Conservation (phyloP, 2,329 filamentous ascomycete species). For the Nakataea oryzae region DNA sequence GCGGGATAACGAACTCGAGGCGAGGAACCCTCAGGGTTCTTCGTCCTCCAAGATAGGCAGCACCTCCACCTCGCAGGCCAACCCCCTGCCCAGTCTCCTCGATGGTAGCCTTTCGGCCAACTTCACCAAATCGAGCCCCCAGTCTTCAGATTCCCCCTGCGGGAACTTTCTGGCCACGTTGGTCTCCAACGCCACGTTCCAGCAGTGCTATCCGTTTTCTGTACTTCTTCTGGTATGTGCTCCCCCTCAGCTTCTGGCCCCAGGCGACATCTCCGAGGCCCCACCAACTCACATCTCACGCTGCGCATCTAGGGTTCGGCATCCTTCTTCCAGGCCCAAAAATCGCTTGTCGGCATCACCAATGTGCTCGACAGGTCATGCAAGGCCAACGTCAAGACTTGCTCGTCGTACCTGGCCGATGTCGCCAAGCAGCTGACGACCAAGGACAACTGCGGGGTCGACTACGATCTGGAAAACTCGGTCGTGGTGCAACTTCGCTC, state of each 20-base stretch:
- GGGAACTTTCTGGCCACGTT: conserved; percentile 59
- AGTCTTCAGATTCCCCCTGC: conserved; percentile 36
- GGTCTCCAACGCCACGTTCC: conserved; percentile 55
- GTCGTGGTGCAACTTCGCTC: conserved; percentile 64
- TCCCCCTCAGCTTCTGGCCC: neutral
- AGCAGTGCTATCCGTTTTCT: conserved; percentile 71
- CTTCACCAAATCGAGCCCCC: conserved; percentile 34
- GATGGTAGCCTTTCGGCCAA: conserved; percentile 54
- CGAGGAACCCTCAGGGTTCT: conserved; percentile 7
- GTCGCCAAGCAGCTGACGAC: conserved; percentile 57
- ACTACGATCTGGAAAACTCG: conserved; percentile 57
- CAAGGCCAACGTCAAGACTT: conserved; percentile 52
- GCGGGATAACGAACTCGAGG: conserved; percentile 11
- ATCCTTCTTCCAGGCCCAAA: conserved; percentile 72
- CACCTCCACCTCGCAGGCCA: conserved; percentile 10
- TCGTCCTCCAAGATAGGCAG: conserved; percentile 5
- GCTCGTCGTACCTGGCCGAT: conserved; percentile 51
- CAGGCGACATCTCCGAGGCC: neutral
- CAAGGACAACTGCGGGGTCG: conserved; percentile 56
- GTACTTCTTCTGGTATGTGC: conserved; percentile 63
- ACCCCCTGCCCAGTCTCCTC: conserved; percentile 52
- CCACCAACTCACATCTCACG: neutral
- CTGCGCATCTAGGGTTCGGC: conserved; percentile 55
- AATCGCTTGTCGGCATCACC: conserved; percentile 61
- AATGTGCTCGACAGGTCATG: conserved; percentile 73